Evolutionary conservation across 352 stramenopile genomes (phyloP), one percentile per base, ranked within the genome.

Genomic region (Pythium dissimile): DNA sequence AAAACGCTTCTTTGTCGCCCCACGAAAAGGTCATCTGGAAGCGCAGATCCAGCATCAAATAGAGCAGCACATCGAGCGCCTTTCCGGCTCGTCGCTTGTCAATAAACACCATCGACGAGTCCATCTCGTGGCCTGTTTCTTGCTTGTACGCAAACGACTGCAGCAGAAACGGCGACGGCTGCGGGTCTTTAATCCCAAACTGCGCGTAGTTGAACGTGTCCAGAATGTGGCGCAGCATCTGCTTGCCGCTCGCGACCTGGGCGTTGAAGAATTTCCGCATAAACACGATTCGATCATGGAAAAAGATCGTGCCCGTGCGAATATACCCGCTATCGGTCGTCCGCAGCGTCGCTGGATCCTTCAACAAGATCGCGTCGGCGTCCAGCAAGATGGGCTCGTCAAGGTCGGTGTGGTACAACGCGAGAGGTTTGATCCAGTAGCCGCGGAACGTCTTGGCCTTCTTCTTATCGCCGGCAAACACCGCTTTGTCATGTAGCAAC

Each of bases 1-100:
- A 93, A 38, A 91, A 91, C 0, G 77, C 58, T 35, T 92, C 83
- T 31, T 67, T 67, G 39, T 67, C 60, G 20, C 81, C 79, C 68
- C 75, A 89, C 9, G 82, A 92, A 44, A 85, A 89, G 42, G 64
- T 26, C 51, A 71, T 69, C 23, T 73, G 61, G 54, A 89, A 84
- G 23, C 81, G 79, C 38, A 77, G 42, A 20, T 84, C 53, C 0
- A 69, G 69, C 31, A 85, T 83, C 28, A 89, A 54, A 37, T 72
- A 79, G 42, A 72, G 73, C 50, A 85, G 58, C n/a, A 80, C 52
- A 10, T 85, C 56, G 49, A 82, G 57, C 1, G 72, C 72, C n/a
- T 64, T 52, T 1, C 75, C 72, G 0, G 67, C 59, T 3, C 61
- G 56, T 1, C 65, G 51, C 53, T 87, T 87, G 50, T 87, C 66